A percentile compares a stretch with the other conserved stretches of the same genome.
phyloP scores from a whole-genome alignment of 441 rosid genomes.

The Euphorbia schlechtendalii region DNA sequence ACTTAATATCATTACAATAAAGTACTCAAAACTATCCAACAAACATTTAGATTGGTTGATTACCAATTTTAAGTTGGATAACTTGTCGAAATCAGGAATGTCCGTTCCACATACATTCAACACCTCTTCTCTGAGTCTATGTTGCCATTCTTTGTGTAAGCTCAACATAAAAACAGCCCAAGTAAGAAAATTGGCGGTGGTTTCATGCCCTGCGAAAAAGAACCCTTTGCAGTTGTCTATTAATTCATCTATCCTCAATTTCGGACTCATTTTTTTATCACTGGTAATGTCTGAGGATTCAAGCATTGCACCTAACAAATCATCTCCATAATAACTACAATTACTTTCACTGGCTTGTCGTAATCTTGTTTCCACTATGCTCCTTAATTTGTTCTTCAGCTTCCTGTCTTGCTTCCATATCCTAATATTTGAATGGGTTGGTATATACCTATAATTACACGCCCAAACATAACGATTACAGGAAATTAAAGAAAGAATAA shows the following conservation, averaged over 20 bases:
- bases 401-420: constrained; percentile 42
- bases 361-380: constrained; percentile 12
- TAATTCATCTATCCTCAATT: constrained; percentile 33
- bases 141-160: too few species aligned
- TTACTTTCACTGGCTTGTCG: too few species aligned
- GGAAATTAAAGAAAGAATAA: background rate
- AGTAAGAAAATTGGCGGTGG: too few species aligned
- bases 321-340: constrained; percentile 33
- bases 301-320: constrained; percentile 43
- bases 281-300: constrained; percentile 13
- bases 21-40: too few species aligned
- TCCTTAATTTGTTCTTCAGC: constrained; percentile 24
- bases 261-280: constrained; percentile 4
- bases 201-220: constrained; percentile 24
- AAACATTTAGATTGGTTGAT: too few species aligned
- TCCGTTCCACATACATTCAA: too few species aligned
- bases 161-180: too few species aligned
- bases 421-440: constrained; percentile 30
- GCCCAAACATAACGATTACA: too few species aligned
- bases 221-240: constrained; percentile 51
- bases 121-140: too few species aligned
- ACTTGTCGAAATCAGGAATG: too few species aligned
- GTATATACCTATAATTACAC: constrained; percentile 34
- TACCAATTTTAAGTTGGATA: too few species aligned
- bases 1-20: background rate